Percentiles rank a stretch among this genome's conserved stretches.
Conservation (phyloP, 345 rosid species). For the Litchi chinensis region DNA sequence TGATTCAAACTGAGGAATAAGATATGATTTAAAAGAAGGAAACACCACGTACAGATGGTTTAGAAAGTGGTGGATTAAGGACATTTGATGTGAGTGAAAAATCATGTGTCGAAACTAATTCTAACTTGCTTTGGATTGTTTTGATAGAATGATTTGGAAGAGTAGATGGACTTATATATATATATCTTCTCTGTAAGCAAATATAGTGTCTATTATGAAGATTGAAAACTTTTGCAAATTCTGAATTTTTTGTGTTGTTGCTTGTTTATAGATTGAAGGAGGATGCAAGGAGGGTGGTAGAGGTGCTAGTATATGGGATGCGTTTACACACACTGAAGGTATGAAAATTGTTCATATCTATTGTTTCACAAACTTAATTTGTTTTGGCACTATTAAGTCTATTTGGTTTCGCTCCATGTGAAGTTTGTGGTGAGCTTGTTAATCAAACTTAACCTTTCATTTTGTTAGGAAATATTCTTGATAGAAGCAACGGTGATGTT, state of each 20-base stretch:
- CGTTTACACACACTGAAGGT: slow-evolving; percentile 69
- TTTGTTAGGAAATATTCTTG: slow-evolving; percentile 58
- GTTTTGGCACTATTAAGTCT: background rate
- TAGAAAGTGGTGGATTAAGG: background rate
- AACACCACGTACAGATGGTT: background rate
- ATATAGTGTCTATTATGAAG: background rate
- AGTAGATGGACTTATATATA: too few species aligned
- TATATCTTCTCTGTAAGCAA: background rate
- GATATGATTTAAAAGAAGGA: background rate
- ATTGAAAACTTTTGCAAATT: slow-evolving; percentile 41
- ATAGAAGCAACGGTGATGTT: slow-evolving; percentile 73
- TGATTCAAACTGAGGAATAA: background rate
- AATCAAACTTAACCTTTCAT: background rate
- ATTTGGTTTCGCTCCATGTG: background rate
- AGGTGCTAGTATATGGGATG: slow-evolving; percentile 89
- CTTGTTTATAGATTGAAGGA: slow-evolving; percentile 77
- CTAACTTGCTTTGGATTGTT: background rate
- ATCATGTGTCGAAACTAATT: background rate
- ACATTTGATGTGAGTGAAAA: background rate
- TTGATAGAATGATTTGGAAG: too few species aligned
- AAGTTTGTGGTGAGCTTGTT: background rate
- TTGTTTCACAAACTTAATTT: background rate
- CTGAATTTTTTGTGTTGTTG: slow-evolving; percentile 27
- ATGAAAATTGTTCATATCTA: slow-evolving; percentile 37
- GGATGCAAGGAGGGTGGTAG: slow-evolving; percentile 72